Evolutionary conservation across 2,329 filamentous ascomycete species (phyloP).

Genomic region (Onygenales sp.): DNA sequence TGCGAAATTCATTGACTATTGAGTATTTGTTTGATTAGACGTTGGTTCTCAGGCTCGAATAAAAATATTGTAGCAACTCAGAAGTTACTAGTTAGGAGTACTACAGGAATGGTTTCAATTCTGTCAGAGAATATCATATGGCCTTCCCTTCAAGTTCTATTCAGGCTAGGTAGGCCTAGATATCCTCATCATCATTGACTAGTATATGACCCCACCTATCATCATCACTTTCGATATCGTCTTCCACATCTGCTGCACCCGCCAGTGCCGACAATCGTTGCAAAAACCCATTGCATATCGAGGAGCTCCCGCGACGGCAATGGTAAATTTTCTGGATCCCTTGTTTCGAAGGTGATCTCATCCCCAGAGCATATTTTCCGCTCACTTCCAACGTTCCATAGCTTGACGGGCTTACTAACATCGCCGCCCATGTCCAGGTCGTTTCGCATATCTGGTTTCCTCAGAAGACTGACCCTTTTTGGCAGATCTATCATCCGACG

Average conservation of each 20-base stretch:
- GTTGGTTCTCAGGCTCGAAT: too few relatives aligned
- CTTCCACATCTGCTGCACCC: not conserved
- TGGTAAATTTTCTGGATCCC: not conserved
- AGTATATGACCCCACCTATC: not conserved
- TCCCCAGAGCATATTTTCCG: not conserved
- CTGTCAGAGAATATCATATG: too few relatives aligned
- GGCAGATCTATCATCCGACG: not conserved
- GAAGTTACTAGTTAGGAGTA: too few relatives aligned
- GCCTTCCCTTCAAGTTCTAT: too few relatives aligned
- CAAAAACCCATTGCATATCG: not conserved
- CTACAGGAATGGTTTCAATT: too few relatives aligned
- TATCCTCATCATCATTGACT: not conserved
- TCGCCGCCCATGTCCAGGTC: not conserved
- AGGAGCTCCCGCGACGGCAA: not conserved
- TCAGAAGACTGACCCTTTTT: not conserved
- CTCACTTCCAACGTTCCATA: not conserved
- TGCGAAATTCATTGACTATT: too few relatives aligned
- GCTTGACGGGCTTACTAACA: not conserved
- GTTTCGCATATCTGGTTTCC: not conserved
- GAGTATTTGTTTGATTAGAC: too few relatives aligned
- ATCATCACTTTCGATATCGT: not conserved
- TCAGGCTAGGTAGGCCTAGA: too few relatives aligned
- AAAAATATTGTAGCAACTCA: too few relatives aligned
- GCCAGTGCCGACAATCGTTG: not conserved
- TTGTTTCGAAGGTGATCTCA: not conserved